Evolutionary conservation across 305 asterid species (phyloP).

Genomic region (Solanum aculeatissimum): DNA sequence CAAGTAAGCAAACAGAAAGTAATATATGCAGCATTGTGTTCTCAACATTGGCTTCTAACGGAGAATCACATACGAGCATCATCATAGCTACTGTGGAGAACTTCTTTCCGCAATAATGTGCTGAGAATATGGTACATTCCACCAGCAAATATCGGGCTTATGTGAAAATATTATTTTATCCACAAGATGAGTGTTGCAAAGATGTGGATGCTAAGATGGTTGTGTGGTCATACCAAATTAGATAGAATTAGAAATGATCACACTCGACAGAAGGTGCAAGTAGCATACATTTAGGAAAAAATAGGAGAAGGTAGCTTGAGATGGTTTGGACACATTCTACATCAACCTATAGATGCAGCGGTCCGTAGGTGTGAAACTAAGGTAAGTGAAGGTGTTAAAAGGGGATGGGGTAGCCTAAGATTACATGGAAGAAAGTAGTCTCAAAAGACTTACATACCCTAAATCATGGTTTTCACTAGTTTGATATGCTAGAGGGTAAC

Average conservation of each 20-base stretch:
- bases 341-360: neutral
- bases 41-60: neutral
- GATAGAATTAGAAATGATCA: neutral
- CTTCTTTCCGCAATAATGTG: neutral
- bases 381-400: neutral
- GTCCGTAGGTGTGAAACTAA: neutral
- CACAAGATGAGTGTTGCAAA: neutral
- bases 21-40: neutral
- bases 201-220: neutral
- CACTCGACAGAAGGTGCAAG: neutral
- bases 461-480: too few relatives aligned
- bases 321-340: neutral
- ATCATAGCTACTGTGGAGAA: neutral
- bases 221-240: neutral
- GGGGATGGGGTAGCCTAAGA: neutral
- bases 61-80: neutral
- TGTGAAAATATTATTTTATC: neutral
- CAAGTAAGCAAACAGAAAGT: neutral
- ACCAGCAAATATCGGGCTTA: neutral
- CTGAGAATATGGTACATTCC: neutral
- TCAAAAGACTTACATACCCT: too few relatives aligned
- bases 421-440: neutral
- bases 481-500: too few relatives aligned
- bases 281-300: neutral
- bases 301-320: neutral